Evolutionary conservation across 176 grass and related monocot genomes (phyloP), one percentile per base, ranked within the genome.

Genomic region (Carex littledalei): DNA sequence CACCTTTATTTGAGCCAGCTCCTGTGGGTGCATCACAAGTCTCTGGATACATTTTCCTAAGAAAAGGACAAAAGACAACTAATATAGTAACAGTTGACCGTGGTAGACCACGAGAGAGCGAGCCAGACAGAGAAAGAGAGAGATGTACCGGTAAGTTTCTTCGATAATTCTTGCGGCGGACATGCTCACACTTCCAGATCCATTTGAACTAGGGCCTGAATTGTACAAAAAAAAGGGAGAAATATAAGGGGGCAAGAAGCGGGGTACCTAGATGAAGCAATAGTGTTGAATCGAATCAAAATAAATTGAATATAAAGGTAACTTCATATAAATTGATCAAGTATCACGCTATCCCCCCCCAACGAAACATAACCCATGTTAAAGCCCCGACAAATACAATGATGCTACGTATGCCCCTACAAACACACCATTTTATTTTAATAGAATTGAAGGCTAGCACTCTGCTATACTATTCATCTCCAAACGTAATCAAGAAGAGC

Each of bases 1-100:
- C 80, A 14, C 57, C 64, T 49, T 68, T 86, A 82, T 68, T 89
- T 53, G 86, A 87, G 41, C 60, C 26, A 34, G 45, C 87, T 84
- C 63, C 86, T 68, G 86, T 85, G 49, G 79, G 57, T 76, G 75
- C 63, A 49, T 93, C 77, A 47, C 81, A 74, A 81, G 80, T 84
- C 78, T 87, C 78, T 67, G 89, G 80, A 67, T 75, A 89, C 91
- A 94, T 93, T 90, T 98, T 90, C 87, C 93, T 98, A 81, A n/a
- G 90, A 86, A 82, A 56, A 65, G n/a, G n/a, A 87, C 39, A 83
- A 65, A 72, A 79, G 6, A 14, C 11, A 84, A 63, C 83, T 78
- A 82, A 80, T 58, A 82, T 16, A 77, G 68, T 78, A 62, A 9
- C 60, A 75, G 49, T 68, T 66, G n/a, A 91, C 21, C 62, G 17